These are phyloP conservation scores for Protomyces pachydermus DNA, from an alignment of 1,139 yeast species.

Conservation along the genomic window DNA sequence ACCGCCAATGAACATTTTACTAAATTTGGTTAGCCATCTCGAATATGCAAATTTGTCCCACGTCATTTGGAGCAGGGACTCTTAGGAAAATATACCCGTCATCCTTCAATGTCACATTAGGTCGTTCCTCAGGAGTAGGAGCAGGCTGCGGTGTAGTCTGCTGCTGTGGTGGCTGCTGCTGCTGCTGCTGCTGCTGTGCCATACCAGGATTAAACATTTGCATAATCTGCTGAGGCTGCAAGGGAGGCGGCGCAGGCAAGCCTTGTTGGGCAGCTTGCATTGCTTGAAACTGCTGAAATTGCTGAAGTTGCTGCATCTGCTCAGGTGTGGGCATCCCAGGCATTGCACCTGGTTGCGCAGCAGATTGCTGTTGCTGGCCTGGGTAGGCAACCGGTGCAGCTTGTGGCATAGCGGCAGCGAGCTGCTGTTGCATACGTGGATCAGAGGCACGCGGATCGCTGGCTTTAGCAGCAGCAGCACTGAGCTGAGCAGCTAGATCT, in stretches of 20 bases:
- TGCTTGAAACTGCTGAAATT: not conserved
- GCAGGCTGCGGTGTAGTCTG: constrained; percentile 30
- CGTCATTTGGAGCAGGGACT: constrained; percentile 33
- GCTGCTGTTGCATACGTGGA: constrained; percentile 20
- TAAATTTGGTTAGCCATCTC: constrained; percentile 38
- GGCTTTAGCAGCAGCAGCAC: not conserved
- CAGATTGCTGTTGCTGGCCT: not conserved
- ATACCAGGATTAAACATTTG: constrained; percentile 31
- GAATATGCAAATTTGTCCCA: not conserved
- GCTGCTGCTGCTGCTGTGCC: constrained; percentile 37
- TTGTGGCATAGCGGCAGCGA: not conserved
- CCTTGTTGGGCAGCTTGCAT: not conserved
- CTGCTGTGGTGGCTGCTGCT: constrained; percentile 32
- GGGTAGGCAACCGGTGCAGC: not conserved
- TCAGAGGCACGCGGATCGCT: constrained; percentile 1
- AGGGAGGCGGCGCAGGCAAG: constrained; percentile 13
- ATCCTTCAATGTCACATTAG: constrained; percentile 35
- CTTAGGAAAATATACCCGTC: constrained; percentile 40
- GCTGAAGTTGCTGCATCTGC: not conserved
- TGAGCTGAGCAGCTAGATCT: not conserved
- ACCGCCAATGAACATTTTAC: constrained; percentile 98
- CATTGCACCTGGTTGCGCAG: not conserved
- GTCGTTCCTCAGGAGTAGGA: constrained; percentile 36
- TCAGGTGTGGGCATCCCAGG: constrained; percentile 6
- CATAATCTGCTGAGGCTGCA: constrained; percentile 15